Conservation (phyloP, 2,329 filamentous ascomycete genomes). For the Colletotrichum tofieldiae region DNA sequence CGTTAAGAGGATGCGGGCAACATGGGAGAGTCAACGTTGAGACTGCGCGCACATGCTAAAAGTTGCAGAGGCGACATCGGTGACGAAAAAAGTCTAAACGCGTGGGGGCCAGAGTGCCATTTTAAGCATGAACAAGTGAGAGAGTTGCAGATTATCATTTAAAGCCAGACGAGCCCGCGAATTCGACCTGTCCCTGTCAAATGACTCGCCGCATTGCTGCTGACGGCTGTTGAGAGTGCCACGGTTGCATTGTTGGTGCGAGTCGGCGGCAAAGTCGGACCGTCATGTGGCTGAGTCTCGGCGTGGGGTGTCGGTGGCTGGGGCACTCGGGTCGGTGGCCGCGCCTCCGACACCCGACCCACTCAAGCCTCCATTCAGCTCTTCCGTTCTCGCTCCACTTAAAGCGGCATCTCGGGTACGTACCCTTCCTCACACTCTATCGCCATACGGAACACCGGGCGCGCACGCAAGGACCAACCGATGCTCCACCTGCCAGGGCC, state of each 20-base stretch:
- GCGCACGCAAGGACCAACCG: conserved; percentile 30
- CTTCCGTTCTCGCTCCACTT: conserved; percentile 1
- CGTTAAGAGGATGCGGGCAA: neutral
- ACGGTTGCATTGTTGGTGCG: neutral
- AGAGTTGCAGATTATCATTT: conserved; percentile 34
- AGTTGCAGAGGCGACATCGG: conserved; percentile 29
- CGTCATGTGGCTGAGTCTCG: conserved; percentile 3
- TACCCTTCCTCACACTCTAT: neutral
- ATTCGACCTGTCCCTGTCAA: conserved; percentile 12
- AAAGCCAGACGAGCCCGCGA: conserved; percentile 28
- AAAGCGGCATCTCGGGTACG: conserved; percentile 17
- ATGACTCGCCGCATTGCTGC: conserved; percentile 33
- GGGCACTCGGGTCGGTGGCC: conserved; percentile 3
- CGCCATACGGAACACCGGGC: conserved; percentile 11
- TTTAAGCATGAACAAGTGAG: conserved; percentile 30
- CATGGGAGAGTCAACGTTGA: conserved; percentile 4
- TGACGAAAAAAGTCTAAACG: conserved; percentile 36
- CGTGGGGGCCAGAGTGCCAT: conserved; percentile 35
- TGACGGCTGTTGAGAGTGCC: neutral
- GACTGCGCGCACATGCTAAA: conserved; percentile 33
- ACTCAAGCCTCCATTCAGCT: neutral
- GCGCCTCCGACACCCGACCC: neutral
- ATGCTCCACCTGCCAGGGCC: conserved; percentile 32
- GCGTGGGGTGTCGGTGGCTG: conserved; percentile 12
- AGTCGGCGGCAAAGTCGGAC: neutral